Evolutionary conservation across 2,329 filamentous ascomycete species (phyloP).

Genomic region (Trichoderma sp.): DNA sequence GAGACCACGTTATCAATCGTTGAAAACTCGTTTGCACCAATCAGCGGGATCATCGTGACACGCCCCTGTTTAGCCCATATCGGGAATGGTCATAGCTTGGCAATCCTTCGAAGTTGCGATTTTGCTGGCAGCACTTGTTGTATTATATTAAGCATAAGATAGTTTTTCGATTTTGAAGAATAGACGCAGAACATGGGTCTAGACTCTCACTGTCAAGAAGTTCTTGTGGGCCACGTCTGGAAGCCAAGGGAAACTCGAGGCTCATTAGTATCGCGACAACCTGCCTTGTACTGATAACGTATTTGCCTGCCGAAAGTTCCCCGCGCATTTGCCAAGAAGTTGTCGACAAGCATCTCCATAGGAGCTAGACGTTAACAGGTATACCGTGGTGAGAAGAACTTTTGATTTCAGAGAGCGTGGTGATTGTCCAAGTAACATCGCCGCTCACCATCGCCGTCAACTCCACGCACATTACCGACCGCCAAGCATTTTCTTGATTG

Average conservation of each 20-base stretch:
- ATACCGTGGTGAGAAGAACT: background rate
- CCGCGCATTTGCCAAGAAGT: conserved; percentile 5
- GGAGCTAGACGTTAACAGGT: background rate
- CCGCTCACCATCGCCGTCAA: background rate
- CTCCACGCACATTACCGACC: background rate
- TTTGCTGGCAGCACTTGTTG: background rate
- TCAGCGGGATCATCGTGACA: background rate
- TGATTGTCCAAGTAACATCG: background rate
- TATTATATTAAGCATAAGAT: background rate
- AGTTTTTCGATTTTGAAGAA: background rate
- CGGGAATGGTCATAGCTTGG: background rate
- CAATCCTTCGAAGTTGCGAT: background rate
- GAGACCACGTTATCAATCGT: background rate
- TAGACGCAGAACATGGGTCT: background rate
- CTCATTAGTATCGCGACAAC: too few relatives aligned
- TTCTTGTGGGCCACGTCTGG: too few relatives aligned
- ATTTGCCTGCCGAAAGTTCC: background rate
- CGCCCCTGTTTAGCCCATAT: background rate
- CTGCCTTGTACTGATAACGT: background rate
- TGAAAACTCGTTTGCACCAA: background rate
- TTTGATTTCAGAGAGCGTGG: conserved; percentile 1
- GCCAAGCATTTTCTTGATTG: conserved; percentile 17
- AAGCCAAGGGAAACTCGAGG: too few relatives aligned
- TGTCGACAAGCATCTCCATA: background rate
- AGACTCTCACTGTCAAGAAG: too few relatives aligned